Conservation (phyloP, 306 rosid species). For the Styphnolobium japonicum region DNA sequence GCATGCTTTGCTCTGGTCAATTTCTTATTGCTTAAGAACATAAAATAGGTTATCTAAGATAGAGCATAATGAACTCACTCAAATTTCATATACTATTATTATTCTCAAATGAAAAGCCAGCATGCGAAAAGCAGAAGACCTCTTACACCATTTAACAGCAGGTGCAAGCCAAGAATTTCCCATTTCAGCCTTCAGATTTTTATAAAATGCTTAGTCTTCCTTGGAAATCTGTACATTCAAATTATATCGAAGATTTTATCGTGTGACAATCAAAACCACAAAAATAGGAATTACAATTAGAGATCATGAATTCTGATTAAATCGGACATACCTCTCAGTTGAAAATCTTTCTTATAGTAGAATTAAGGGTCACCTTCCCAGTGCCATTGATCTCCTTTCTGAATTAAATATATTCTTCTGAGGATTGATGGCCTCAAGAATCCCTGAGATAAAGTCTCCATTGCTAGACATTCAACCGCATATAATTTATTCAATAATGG, state of each 20-base stretch:
- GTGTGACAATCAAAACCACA: background rate
- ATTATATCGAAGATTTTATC: background rate
- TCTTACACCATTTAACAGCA: background rate
- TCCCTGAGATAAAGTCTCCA: constrained; percentile 37
- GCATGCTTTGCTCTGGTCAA: background rate
- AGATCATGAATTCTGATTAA: constrained; percentile 4
- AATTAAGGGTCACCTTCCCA: constrained; percentile 38
- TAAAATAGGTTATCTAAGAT: background rate
- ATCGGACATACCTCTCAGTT: background rate
- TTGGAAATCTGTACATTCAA: constrained; percentile 14
- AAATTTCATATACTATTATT: background rate
- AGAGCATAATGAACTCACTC: background rate
- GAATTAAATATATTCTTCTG: constrained; percentile 18
- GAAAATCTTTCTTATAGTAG: constrained; percentile 29
- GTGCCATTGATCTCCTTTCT: constrained; percentile 25
- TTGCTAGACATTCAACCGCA: constrained; percentile 33
- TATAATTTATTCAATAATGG: constrained; percentile 27
- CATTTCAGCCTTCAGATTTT: background rate
- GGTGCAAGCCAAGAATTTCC: background rate
- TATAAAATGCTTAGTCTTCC: background rate
- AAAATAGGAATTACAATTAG: background rate
- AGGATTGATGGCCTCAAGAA: constrained; percentile 36
- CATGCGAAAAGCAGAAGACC: background rate
- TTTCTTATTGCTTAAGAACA: background rate
- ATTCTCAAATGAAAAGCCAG: too few species aligned